phyloP scores from a whole-genome alignment of 345 rosid species.

The Gossypium raimondii region DNA sequence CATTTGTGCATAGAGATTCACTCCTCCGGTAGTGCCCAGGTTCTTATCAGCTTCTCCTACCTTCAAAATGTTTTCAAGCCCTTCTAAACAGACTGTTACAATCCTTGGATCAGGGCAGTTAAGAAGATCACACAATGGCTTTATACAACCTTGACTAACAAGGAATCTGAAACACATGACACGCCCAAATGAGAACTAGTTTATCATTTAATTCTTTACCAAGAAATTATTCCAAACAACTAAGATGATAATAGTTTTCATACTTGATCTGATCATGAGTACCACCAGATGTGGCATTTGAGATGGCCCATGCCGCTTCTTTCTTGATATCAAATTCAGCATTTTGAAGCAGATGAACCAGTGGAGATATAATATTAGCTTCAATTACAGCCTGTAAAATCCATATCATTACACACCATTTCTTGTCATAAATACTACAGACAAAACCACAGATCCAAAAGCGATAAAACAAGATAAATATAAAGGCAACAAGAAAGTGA shows the following conservation, averaged over 20 bases:
- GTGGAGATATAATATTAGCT: conserved; percentile 60
- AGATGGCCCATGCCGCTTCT: conserved; percentile 90
- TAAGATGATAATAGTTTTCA: neutral
- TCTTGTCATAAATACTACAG: neutral
- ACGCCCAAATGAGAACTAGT: neutral
- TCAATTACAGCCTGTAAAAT: conserved; percentile 59
- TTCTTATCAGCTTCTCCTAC: conserved; percentile 41
- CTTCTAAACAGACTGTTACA: conserved; percentile 47
- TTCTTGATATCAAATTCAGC: conserved; percentile 88
- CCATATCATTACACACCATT: neutral
- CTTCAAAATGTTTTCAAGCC: conserved; percentile 55
- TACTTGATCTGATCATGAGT: conserved; percentile 83
- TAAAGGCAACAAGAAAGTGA: neutral
- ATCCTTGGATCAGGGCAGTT: conserved; percentile 80
- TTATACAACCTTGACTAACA: conserved; percentile 77
- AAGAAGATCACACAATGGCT: conserved; percentile 80
- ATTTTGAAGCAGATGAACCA: conserved; percentile 63
- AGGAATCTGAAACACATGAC: conserved; percentile 34
- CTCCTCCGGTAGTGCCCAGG: neutral
- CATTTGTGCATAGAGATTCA: conserved; percentile 1
- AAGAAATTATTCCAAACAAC: neutral
- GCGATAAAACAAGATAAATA: neutral
- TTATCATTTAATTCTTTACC: neutral
- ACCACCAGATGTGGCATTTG: conserved; percentile 94
- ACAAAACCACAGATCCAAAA: neutral